These are phyloP conservation scores for Cardamine chenopodiifolia DNA, from an alignment of 345 rosid genomes.

Conservation along the genomic window DNA sequence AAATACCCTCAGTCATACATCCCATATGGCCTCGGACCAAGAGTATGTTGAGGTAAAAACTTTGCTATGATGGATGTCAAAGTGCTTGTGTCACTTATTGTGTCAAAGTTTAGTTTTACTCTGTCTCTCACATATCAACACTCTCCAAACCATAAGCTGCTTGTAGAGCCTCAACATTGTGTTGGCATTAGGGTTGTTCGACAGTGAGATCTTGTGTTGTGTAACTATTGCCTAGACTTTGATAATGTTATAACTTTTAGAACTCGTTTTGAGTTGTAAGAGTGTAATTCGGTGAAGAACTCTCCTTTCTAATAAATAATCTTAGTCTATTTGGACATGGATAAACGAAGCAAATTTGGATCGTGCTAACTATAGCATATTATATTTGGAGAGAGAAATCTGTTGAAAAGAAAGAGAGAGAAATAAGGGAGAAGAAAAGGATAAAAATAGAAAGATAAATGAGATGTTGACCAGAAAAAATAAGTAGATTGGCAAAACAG, in stretches of 20 bases:
- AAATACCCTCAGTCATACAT: conserved; percentile 64
- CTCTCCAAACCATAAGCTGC: conserved; percentile 57
- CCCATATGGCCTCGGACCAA: conserved; percentile 76
- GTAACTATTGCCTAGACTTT: not conserved
- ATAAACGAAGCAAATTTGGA: no score
- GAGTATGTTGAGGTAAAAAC: conserved; percentile 68
- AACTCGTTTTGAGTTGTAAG: not conserved
- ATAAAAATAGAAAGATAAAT: no score
- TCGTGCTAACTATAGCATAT: no score
- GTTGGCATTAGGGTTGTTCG: conserved; percentile 47
- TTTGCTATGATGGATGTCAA: conserved; percentile 71
- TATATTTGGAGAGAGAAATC: no score
- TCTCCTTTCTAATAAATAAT: not conserved
- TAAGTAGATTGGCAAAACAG: no score
- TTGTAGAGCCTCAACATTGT: conserved; percentile 78
- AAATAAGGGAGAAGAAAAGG: no score
- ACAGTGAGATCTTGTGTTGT: not conserved
- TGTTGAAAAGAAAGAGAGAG: no score
- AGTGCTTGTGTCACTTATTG: conserved; percentile 54
- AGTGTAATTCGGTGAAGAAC: not conserved
- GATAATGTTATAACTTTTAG: not conserved
- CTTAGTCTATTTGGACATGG: no score
- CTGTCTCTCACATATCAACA: conserved; percentile 65
- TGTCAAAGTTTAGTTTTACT: conserved; percentile 63
- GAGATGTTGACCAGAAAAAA: no score